phyloP scores from a whole-genome alignment of 2,329 filamentous ascomycete species.

The Fusarium sp. region DNA sequence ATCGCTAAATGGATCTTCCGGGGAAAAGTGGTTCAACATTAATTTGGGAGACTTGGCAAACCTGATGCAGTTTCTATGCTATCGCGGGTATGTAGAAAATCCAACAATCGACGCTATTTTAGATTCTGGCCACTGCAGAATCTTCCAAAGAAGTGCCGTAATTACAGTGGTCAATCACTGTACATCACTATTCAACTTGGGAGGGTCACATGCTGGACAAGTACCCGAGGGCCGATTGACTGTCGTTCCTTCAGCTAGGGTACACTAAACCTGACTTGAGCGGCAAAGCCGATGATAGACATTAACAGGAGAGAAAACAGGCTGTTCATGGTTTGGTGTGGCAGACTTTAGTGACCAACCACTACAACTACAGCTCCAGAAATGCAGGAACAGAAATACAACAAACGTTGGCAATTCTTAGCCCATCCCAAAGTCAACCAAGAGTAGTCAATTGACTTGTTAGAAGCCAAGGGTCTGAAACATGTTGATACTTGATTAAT shows the following conservation, averaged over 20 bases:
- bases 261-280: constrained; percentile 23
- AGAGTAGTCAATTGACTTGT: not conserved
- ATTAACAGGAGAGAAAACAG: not conserved
- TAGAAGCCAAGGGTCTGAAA: not conserved
- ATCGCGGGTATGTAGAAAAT: not conserved
- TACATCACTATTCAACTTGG: not conserved
- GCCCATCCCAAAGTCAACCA: not conserved
- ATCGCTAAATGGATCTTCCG: not conserved
- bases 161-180: not conserved
- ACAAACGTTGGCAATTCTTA: not conserved
- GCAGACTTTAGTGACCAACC: constrained; percentile 11
- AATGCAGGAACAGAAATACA: constrained; percentile 30
- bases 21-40: not conserved
- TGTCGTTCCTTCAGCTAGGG: not conserved
- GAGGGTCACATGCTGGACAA: constrained; percentile 23
- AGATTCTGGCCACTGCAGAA: not conserved
- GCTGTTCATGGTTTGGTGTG: constrained; percentile 5
- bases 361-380: not conserved
- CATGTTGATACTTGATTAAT: not conserved
- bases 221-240: constrained; percentile 17
- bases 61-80: not conserved
- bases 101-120: not conserved
- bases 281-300: constrained; percentile 14
- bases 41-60: not conserved
- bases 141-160: not conserved